These are phyloP conservation scores for Nemophila menziesii DNA, from an alignment of 257 asterid species.

Conservation along the genomic window DNA sequence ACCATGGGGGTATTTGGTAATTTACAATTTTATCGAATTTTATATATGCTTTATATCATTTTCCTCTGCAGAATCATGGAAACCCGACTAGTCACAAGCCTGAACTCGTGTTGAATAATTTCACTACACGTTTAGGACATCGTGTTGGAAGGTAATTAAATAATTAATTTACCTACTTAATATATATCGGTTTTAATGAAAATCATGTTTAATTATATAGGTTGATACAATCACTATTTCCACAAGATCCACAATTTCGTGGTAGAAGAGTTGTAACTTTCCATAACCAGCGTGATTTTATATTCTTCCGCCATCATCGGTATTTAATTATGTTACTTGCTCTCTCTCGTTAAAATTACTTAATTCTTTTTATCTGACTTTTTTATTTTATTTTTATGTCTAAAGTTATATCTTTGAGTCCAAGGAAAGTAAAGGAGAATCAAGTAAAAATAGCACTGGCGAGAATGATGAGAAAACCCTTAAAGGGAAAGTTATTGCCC, in stretches of 20 bases:
- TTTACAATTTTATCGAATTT: background rate
- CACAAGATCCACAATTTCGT: slow-evolving; percentile 78
- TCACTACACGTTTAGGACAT: slow-evolving; percentile 92
- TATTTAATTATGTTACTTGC: slow-evolving; percentile 14
- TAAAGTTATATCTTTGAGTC: slow-evolving; percentile 66
- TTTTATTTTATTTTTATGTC: slow-evolving; percentile 6
- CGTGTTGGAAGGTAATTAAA: slow-evolving; percentile 72
- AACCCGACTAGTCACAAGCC: slow-evolving; percentile 90
- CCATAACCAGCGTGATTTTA: slow-evolving; percentile 92
- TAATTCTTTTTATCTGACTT: background rate
- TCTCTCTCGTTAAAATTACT: slow-evolving; percentile 1
- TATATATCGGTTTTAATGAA: background rate
- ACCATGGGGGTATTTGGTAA: background rate
- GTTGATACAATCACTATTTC: slow-evolving; percentile 74
- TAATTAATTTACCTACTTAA: too few relatives aligned
- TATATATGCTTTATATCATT: slow-evolving; percentile 1
- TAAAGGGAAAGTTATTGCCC: slow-evolving; percentile 47
- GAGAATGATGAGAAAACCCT: slow-evolving; percentile 17
- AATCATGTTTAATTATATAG: slow-evolving; percentile 19
- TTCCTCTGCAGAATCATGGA: slow-evolving; percentile 68
- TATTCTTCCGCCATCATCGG: slow-evolving; percentile 96
- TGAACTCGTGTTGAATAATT: slow-evolving; percentile 71
- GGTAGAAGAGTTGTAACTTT: slow-evolving; percentile 94
- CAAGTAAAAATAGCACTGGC: slow-evolving; percentile 30
- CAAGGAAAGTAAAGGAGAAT: slow-evolving; percentile 50